Evolutionary conservation across 805 yeast genomes (phyloP).

Genomic region (Candida lessepsii): DNA sequence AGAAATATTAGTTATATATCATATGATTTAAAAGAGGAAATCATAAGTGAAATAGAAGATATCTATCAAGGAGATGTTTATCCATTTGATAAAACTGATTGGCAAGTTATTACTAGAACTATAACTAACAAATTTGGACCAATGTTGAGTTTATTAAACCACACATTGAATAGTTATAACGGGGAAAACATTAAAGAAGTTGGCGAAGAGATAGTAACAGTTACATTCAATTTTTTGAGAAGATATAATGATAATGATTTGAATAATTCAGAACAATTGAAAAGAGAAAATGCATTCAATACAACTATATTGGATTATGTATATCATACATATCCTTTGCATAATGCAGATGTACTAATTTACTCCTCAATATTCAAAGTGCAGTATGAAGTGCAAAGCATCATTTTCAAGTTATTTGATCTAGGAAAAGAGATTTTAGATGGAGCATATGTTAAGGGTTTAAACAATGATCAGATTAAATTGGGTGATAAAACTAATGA

Average conservation of each 20-base stretch:
- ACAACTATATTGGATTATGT: constrained; percentile 48
- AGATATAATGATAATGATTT: constrained; percentile 35
- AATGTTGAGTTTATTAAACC: constrained; percentile 40
- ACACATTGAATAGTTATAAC: constrained; percentile 23
- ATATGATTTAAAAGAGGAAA: constrained; percentile 22
- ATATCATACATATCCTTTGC: constrained; percentile 39
- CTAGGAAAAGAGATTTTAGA: constrained; percentile 18
- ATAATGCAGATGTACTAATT: constrained; percentile 44
- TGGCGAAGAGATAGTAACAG: constrained; percentile 39
- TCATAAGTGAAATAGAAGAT: constrained; percentile 34
- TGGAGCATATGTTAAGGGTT: constrained; percentile 14
- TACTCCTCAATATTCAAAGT: constrained; percentile 48
- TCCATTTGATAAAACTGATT: constrained; percentile 37
- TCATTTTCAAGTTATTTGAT: constrained; percentile 35
- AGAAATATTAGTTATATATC: constrained; percentile 33
- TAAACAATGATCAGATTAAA: too few species aligned
- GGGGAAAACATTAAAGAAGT: not conserved
- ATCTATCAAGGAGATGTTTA: constrained; percentile 29
- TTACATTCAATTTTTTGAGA: constrained; percentile 45
- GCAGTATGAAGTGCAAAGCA: constrained; percentile 33
- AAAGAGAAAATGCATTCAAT: constrained; percentile 24
- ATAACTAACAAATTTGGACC: constrained; percentile 57
- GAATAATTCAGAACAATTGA: constrained; percentile 5
- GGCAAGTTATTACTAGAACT: constrained; percentile 52
- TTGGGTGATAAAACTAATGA: too few species aligned